Evolutionary conservation across 345 rosid species (phyloP).

Genomic region (Erodium maritimum): DNA sequence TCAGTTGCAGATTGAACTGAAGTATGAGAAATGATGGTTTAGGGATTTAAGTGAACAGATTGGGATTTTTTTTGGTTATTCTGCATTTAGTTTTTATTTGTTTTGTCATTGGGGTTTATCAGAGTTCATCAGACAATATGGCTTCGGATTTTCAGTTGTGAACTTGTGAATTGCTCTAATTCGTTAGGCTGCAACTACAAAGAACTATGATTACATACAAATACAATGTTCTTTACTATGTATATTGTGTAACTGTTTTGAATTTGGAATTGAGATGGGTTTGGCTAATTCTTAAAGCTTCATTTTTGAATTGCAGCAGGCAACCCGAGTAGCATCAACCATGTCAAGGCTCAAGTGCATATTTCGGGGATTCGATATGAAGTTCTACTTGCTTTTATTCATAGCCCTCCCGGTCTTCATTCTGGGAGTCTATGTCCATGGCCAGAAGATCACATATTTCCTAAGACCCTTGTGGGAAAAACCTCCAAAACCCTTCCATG

Average conservation of each 20-base stretch:
- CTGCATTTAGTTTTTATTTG: neutral
- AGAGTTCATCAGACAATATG: neutral
- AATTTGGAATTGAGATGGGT: neutral
- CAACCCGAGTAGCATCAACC: conserved; percentile 17
- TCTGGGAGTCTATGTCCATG: conserved; percentile 7
- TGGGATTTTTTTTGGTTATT: too few relatives aligned
- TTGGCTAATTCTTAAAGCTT: neutral
- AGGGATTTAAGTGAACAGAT: too few relatives aligned
- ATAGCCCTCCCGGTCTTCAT: conserved; percentile 7
- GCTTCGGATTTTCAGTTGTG: neutral
- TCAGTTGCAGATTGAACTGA: too few relatives aligned
- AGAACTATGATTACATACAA: too few relatives aligned
- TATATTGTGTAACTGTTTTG: too few relatives aligned
- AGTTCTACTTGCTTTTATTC: conserved; percentile 6
- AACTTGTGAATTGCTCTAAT: neutral
- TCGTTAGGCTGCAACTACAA: too few relatives aligned
- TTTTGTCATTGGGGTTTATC: neutral
- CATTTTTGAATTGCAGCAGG: conserved; percentile 17
- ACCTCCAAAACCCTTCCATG: conserved; percentile 16
- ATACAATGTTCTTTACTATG: too few relatives aligned
- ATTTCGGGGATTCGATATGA: conserved; percentile 35
- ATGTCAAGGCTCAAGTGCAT: conserved; percentile 37
- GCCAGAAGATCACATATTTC: conserved; percentile 18
- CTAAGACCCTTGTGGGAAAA: conserved; percentile 17
- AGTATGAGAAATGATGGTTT: neutral